phyloP scores from a whole-genome alignment of 169 alveolate genomes.

The Babesia bigemina region DNA sequence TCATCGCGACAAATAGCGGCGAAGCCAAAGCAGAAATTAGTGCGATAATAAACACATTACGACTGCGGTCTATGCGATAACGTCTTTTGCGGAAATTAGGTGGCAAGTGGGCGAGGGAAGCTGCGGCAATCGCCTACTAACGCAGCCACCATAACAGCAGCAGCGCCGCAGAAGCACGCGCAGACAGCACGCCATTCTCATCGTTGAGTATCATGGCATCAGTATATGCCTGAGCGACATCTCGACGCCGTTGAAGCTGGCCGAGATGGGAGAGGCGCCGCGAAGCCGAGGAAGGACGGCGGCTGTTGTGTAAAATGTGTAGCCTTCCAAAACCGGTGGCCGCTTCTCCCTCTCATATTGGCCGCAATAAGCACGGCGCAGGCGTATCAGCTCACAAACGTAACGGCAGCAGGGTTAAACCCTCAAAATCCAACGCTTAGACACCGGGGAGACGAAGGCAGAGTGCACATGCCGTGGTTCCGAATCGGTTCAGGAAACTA shows the following conservation, averaged over 20 bases:
- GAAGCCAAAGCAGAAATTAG: not conserved
- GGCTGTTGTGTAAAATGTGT: slow-evolving; percentile 1
- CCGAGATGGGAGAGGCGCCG: slow-evolving; percentile 2
- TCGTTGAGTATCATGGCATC: not conserved
- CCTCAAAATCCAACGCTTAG: no score
- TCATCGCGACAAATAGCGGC: not conserved
- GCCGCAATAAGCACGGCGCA: not conserved
- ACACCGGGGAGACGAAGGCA: no score
- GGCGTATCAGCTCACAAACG: no score
- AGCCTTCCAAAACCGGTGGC: not conserved
- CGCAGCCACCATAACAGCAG: not conserved
- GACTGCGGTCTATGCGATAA: not conserved
- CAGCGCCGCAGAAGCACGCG: not conserved
- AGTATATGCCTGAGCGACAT: slow-evolving; percentile 13
- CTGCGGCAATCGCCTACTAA: not conserved
- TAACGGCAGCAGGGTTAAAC: no score
- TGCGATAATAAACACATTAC: slow-evolving; percentile 3
- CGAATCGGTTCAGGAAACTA: no score
- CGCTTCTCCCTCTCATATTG: not conserved
- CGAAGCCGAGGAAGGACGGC: not conserved
- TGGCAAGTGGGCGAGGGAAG: not conserved
- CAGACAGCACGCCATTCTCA: no score
- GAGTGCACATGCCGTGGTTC: no score
- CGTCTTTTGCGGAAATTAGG: not conserved
- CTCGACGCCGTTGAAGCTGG: not conserved